A percentile compares a stretch with the other conserved stretches of the same genome.
These are phyloP conservation scores for Colletotrichum graminicola DNA, from an alignment of 2,329 filamentous ascomycete genomes.

Conservation along the genomic window DNA sequence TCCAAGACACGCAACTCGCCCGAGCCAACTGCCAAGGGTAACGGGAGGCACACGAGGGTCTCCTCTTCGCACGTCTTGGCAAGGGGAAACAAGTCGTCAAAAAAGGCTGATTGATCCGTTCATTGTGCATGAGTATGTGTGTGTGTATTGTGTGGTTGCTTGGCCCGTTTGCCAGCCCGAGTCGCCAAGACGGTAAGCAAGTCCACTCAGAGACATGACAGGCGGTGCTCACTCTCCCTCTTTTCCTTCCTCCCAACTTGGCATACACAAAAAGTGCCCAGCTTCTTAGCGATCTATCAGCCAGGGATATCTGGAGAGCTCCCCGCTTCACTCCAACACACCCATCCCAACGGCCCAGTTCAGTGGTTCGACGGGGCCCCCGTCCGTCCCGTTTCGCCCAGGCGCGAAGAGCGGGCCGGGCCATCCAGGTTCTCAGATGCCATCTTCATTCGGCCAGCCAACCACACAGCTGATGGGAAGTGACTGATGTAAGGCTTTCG, in stretches of 20 bases:
- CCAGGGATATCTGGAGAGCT: not conserved
- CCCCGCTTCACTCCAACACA: not conserved
- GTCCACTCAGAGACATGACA: conserved; percentile 18
- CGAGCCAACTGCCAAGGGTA: not conserved
- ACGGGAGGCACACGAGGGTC: not conserved
- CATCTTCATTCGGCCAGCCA: not conserved
- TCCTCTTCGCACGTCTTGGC: conserved; percentile 5
- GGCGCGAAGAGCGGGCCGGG: conserved; percentile 33
- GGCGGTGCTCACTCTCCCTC: conserved; percentile 4
- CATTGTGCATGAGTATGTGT: not conserved
- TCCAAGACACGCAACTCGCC: not conserved
- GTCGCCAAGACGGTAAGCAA: conserved; percentile 17
- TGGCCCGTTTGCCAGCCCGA: not conserved
- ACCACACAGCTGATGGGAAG: not conserved
- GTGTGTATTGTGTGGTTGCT: not conserved
- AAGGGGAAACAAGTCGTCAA: conserved; percentile 11
- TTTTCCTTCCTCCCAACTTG: conserved; percentile 1
- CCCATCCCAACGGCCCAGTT: not conserved
- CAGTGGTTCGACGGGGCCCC: not conserved
- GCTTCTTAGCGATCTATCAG: not conserved
- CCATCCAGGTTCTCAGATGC: conserved; percentile 36
- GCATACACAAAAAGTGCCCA: conserved; percentile 10
- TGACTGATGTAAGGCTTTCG: not conserved
- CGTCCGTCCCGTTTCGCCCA: conserved; percentile 10
- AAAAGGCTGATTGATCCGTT: conserved; percentile 2